These are phyloP conservation scores for Penicillium psychrofluorescens DNA, from an alignment of 495 filamentous ascomycete genomes.

Conservation along the genomic window DNA sequence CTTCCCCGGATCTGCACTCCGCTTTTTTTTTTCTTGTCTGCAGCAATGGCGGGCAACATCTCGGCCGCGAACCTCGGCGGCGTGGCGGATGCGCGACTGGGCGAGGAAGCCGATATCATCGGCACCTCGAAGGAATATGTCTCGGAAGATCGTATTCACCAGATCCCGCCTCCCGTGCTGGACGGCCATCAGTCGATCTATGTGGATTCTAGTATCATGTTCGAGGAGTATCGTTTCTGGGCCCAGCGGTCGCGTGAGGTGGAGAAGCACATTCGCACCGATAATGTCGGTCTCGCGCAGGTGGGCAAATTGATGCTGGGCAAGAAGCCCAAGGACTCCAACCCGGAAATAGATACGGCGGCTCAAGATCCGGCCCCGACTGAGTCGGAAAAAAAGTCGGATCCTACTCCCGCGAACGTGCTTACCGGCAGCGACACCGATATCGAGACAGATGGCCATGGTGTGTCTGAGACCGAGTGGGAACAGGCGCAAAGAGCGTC, in stretches of 20 bases:
- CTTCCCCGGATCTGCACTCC: no score
- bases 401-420: no score
- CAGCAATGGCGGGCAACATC: slow-evolving; percentile 6
- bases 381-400: no score
- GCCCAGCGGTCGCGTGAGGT: slow-evolving; percentile 18
- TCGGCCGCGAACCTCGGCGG: slow-evolving; percentile 10
- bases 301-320: slow-evolving; percentile 1
- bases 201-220: slow-evolving; percentile 18
- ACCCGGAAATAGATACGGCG: background rate
- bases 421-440: no score
- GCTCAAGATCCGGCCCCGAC: no score
- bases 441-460: slow-evolving; percentile 1
- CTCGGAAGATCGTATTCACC: background rate
- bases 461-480: slow-evolving; percentile 29
- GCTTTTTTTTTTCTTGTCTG: no score
- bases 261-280: slow-evolving; percentile 12
- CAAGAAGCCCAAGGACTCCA: background rate
- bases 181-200: slow-evolving; percentile 5
- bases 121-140: slow-evolving; percentile 8
- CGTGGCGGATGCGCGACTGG: slow-evolving; percentile 8
- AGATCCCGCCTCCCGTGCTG: slow-evolving; percentile 3
- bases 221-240: slow-evolving; percentile 29
- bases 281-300: slow-evolving; percentile 1
- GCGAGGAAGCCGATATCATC: slow-evolving; percentile 9
- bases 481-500: slow-evolving; percentile 30